phyloP scores from a whole-genome alignment of 2,329 filamentous ascomycete genomes.

The Talaromyces sp. region DNA sequence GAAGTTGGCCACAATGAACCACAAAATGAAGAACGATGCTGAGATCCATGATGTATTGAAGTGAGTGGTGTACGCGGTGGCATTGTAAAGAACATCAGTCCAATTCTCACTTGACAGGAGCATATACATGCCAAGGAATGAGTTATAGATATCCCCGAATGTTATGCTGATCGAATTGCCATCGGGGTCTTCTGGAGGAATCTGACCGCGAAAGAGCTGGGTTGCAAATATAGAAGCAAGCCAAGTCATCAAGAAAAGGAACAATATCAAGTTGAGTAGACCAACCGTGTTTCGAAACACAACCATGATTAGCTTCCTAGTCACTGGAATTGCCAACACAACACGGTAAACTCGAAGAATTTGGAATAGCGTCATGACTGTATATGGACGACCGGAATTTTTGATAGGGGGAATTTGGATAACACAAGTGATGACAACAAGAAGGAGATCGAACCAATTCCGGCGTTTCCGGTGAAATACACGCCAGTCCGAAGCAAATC shows the following conservation, averaged over 20 bases:
- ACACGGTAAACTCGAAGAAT: conserved; percentile 90
- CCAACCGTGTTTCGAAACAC: conserved; percentile 90
- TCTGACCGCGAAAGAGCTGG: conserved; percentile 87
- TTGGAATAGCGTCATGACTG: conserved; percentile 90
- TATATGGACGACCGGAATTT: conserved; percentile 71
- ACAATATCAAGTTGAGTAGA: conserved; percentile 91
- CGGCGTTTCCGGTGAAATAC: conserved; percentile 72
- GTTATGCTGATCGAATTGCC: conserved; percentile 69
- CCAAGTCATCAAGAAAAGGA: conserved; percentile 95
- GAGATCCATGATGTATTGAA: conserved; percentile 87
- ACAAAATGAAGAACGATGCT: conserved; percentile 85
- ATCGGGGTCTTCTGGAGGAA: conserved; percentile 65
- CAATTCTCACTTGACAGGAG: conserved; percentile 95
- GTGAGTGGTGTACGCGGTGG: conserved; percentile 68
- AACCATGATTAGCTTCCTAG: conserved; percentile 78
- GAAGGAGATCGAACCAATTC: conserved; percentile 77
- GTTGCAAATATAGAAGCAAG: conserved; percentile 90
- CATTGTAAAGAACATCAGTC: conserved; percentile 83
- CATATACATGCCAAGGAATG: conserved; percentile 97
- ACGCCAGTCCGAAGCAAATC: conserved; percentile 78
- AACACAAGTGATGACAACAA: conserved; percentile 79
- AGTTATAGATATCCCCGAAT: conserved; percentile 91
- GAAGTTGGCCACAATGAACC: conserved; percentile 95
- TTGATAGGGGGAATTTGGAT: conserved; percentile 85
- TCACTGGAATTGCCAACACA: conserved; percentile 85